phyloP scores from a whole-genome alignment of 208 protist genomes.

The Vickermania ingenoplastis region DNA sequence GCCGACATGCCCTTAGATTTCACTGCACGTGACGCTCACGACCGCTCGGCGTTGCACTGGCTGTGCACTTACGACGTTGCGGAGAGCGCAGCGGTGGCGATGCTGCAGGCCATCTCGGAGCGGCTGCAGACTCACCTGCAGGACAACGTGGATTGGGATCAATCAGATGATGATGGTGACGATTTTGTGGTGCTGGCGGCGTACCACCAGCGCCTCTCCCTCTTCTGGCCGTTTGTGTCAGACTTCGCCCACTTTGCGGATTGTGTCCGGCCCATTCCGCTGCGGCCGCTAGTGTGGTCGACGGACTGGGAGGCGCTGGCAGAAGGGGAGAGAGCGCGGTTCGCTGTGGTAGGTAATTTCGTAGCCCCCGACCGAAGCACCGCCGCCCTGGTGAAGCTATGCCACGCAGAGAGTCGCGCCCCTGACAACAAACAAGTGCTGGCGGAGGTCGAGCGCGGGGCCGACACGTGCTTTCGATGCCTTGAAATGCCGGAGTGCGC shows the following conservation, averaged over 20 bases:
- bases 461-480: neutral
- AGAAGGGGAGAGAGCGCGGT: neutral
- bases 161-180: neutral
- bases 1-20: no score
- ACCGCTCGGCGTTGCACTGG: neutral
- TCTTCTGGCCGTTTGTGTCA: neutral
- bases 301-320: neutral
- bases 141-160: neutral
- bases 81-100: neutral
- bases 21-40: neutral
- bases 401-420: neutral
- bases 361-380: neutral
- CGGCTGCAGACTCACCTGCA: neutral
- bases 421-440: neutral
- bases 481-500: neutral
- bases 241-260: neutral
- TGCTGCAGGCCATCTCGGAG: neutral
- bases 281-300: neutral
- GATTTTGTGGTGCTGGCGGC: neutral
- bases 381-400: neutral
- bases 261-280: neutral
- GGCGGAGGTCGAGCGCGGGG: neutral
- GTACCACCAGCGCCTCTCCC: neutral
- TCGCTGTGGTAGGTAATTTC: neutral
- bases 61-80: neutral